Base-by-base conservation (phyloP, 2,329 filamentous ascomycete species). In the Myotisia sp. region DNA sequence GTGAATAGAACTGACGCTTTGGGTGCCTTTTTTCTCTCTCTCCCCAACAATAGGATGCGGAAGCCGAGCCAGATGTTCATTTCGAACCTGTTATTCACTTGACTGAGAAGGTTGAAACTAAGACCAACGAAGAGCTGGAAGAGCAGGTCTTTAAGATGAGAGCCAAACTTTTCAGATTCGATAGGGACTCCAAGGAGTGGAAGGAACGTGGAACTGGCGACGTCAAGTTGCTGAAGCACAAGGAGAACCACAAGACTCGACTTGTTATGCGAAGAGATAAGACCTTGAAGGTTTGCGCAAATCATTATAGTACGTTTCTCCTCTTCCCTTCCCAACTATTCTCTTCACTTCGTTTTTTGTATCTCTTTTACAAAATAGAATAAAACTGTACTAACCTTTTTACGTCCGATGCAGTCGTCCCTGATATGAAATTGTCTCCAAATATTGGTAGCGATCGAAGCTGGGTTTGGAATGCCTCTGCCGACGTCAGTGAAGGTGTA, bases 271-370 rank as follows among this genome's bases (percentile, higher is more conserved):
- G 90, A 61, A 76, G 90, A 59, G 90, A 98, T 71, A 95, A 95
- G 83, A 98, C 90, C 42, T 76, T 95, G 67, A 98, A 98, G 74
- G 90, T 98, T 64, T 98, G 90, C 78, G 90, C 90, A 58, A 98
- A 98, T 71, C 90, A 98, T 73, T 98, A 98, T 66, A 79, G 86
- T 93, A 77, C 53, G 80, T 67, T 5, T 23, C 4, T 23, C 7
- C 5, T 10, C n/a, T n/a, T n/a, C n/a, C n/a, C n/a, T n/a, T n/a
- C n/a, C n/a, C n/a, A n/a, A n/a, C n/a, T 8, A 24, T 7, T 24
- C 22, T 24, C 10, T 24, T 24, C 22, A 24, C 7, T 24, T 24
- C 22, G 22, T 8, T 7, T 24, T 12, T 12, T 24, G 22, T 7
- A 24, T 8, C 22, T 12, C 22, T 7, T 24, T 24, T 7, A 8